Conservation (phyloP, 768 basidiomycete genomes). For the Cystobasidium ongulense region DNA sequence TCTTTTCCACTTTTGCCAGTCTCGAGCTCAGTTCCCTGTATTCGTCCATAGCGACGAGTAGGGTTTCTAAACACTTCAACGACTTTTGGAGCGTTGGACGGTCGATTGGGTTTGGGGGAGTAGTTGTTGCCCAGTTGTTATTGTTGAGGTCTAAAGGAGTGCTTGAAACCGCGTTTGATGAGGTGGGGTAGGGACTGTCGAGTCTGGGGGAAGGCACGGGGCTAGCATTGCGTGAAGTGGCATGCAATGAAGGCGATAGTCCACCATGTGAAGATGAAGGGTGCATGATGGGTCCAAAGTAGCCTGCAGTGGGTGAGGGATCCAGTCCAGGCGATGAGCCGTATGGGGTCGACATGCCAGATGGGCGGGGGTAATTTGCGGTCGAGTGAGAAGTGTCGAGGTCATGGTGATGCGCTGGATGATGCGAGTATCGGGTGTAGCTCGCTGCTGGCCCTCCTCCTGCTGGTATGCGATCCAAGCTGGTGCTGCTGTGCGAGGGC, state of each 20-base stretch:
- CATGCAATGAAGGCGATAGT: background rate
- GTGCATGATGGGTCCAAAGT: background rate
- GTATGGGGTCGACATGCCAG: conserved; percentile 4
- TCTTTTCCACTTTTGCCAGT: conserved; percentile 30
- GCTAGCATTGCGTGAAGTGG: background rate
- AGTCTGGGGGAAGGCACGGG: background rate
- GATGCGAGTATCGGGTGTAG: background rate
- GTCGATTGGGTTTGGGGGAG: conserved; percentile 18
- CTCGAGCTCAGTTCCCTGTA: background rate
- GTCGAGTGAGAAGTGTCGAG: background rate
- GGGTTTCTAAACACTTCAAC: conserved; percentile 7
- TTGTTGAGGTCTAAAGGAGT: background rate
- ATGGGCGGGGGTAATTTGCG: conserved; percentile 1
- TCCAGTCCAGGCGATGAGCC: background rate
- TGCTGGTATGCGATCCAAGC: background rate
- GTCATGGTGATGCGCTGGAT: background rate
- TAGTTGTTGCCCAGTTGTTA: background rate
- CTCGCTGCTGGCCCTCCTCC: background rate
- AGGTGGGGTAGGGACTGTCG: background rate
- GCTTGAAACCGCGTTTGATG: background rate
- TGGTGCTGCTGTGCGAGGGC: background rate
- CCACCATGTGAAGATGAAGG: background rate
- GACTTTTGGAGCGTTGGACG: conserved; percentile 35
- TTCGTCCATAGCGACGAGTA: conserved; percentile 39
- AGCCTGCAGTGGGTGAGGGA: background rate